Evolutionary conservation across 371 early-diverging fungal species (phyloP).

Genomic region (Globomyces sp.): DNA sequence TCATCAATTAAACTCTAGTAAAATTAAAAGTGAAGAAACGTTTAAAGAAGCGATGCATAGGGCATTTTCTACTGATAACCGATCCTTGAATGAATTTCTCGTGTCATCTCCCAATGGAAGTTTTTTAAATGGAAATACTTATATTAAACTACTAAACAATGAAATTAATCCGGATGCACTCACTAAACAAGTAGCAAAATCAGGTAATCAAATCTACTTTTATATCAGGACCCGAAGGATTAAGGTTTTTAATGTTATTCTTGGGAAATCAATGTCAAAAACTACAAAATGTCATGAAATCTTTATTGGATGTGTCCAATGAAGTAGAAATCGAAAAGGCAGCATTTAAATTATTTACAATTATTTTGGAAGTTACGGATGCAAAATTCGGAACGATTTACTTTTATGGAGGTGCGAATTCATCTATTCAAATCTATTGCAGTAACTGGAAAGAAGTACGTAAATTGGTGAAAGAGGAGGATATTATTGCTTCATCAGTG

Average conservation of each 20-base stretch:
- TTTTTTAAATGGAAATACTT: constrained; percentile 36
- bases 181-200: constrained; percentile 27
- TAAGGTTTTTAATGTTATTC: constrained; percentile 26
- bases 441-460: constrained; percentile 28
- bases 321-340: constrained; percentile 24
- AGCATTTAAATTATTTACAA: constrained; percentile 21
- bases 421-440: constrained; percentile 20
- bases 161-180: constrained; percentile 24
- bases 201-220: not conserved
- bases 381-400: constrained; percentile 34
- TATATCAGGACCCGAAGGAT: constrained; percentile 17
- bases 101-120: constrained; percentile 10
- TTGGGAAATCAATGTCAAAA: constrained; percentile 30
- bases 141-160: constrained; percentile 44
- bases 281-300: constrained; percentile 27
- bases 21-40: constrained; percentile 8
- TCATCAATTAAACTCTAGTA: not conserved
- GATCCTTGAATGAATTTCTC: constrained; percentile 8
- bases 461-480: not conserved
- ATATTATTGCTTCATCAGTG: constrained; percentile 14
- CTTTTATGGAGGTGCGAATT: constrained; percentile 26
- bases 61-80: constrained; percentile 2
- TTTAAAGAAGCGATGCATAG: constrained; percentile 10
- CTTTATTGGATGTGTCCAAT: constrained; percentile 22
- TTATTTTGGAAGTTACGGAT: constrained; percentile 26